These are phyloP conservation scores for Ajuga reptans DNA, from an alignment of 305 asterid species.

Conservation along the genomic window DNA sequence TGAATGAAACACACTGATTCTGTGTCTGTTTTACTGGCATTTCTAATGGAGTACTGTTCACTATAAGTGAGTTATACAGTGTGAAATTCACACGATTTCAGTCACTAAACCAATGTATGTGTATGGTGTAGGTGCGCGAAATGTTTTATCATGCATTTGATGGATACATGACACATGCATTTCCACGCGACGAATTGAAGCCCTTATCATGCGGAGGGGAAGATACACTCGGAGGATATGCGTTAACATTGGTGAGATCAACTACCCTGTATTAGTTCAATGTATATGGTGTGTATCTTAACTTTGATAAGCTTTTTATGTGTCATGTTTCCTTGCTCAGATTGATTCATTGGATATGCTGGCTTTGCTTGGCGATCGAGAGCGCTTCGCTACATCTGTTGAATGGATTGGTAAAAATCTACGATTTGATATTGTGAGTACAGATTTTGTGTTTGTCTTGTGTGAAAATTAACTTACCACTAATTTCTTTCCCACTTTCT, in stretches of 20 bases:
- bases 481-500: background rate
- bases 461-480: slow-evolving; percentile 21
- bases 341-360: slow-evolving; percentile 89
- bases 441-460: slow-evolving; percentile 29
- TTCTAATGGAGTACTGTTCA: background rate
- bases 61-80: background rate
- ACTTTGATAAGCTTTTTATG: background rate
- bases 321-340: slow-evolving; percentile 33
- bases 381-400: slow-evolving; percentile 66
- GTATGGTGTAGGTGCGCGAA: slow-evolving; percentile 55
- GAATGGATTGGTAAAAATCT: slow-evolving; percentile 99
- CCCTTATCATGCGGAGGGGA: slow-evolving; percentile 90
- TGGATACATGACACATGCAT: slow-evolving; percentile 89
- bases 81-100: background rate
- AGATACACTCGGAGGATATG: slow-evolving; percentile 98
- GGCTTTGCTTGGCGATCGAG: slow-evolving; percentile 90
- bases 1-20: background rate
- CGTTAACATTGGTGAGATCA: slow-evolving; percentile 69
- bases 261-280: slow-evolving; percentile 1
- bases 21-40: background rate
- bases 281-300: slow-evolving; percentile 2
- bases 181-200: slow-evolving; percentile 82
- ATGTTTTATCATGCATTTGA: slow-evolving; percentile 94
- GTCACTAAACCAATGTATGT: background rate
- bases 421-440: slow-evolving; percentile 98